Base-by-base conservation (phyloP, 768 basidiomycete genomes). In the Austroboletus eburneus region DNA sequence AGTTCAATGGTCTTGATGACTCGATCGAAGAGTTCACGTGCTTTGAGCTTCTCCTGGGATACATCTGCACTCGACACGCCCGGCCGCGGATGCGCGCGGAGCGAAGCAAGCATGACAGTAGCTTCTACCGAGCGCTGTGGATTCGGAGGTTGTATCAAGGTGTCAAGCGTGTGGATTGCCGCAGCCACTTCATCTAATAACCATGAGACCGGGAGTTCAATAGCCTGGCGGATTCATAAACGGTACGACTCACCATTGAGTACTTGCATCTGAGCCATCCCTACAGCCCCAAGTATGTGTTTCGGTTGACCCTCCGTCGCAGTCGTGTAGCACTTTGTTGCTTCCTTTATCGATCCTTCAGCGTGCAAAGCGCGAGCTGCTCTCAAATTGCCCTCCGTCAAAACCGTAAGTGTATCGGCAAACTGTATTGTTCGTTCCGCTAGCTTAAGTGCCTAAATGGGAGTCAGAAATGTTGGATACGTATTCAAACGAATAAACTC, bases 341-440 rank as follows among this genome's bases (percentile, higher is more conserved):
- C 91, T 36, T 85, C 81, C 7, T 63, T 58, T n/a, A 74, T 57
- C 2, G 72, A 72, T 1, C 84, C 87, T 57, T 87, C 79, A 2
- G 81, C 80, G 55, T 94, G 91, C 13, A 82, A 75, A 3, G 88
- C 83, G 16, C 91, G 80, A 2, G 84, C 95, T 13, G 93, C 83
- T 25, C 87, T 77, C 14, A 94, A 68, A 58, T 92, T 88, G 3
- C 92, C 87, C 57, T 96, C 94, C 1, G 89, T 86, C 23, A 94
- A 74, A 14, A 95, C 72, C 0, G 88, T 76, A 25, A 91, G 72
- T 0, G 88, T 91, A 57, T 98, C 95, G 0, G 94, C 87, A 58
- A 89, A 96, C 61, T 97, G 93, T 33, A 98, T 83, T 0, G 93
- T 87, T 42, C 93, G 80, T 58, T 98, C 96, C 20, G 92, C 93